Percentiles rank a stretch among this genome's conserved stretches.
These are phyloP conservation scores for Amylostereum chailletii DNA, from an alignment of 1,284 basidiomycete species.

Conservation along the genomic window DNA sequence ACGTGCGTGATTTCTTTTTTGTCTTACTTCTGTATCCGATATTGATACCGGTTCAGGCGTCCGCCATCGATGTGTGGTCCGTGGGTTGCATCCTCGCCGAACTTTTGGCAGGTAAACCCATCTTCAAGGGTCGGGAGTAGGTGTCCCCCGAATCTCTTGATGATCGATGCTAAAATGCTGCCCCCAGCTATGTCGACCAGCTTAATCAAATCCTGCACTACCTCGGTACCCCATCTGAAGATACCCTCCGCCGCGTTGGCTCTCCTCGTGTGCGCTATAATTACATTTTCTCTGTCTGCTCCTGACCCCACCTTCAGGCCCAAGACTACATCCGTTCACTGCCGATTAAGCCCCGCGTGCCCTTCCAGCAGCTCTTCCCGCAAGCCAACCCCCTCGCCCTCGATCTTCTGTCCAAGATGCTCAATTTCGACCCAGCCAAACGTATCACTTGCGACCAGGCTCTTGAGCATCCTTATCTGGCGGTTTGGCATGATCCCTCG, in stretches of 20 bases:
- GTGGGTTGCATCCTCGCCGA: constrained; percentile 98
- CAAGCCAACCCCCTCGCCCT: constrained; percentile 90
- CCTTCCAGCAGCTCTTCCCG: constrained; percentile 88
- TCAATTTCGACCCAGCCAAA: constrained; percentile 94
- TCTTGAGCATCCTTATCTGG: constrained; percentile 87
- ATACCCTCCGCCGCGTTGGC: constrained; percentile 91
- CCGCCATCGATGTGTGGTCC: constrained; percentile 94
- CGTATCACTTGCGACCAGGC: constrained; percentile 96
- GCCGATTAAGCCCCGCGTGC: constrained; percentile 91
- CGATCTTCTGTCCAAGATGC: constrained; percentile 85
- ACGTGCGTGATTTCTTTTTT: constrained; percentile 42
- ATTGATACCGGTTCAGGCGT: constrained; percentile 39
- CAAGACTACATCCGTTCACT: constrained; percentile 98
- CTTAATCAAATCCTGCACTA: constrained; percentile 98
- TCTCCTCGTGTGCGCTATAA: constrained; percentile 63
- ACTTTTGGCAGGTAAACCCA: constrained; percentile 92
- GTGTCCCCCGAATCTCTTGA: constrained; percentile 14
- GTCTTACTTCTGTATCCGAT: not conserved
- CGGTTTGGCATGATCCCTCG: constrained; percentile 92
- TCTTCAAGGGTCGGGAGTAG: constrained; percentile 96
- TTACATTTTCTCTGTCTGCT: not conserved
- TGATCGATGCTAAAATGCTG: constrained; percentile 1
- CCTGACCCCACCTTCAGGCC: constrained; percentile 42
- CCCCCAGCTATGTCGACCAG: constrained; percentile 86
- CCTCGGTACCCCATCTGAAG: constrained; percentile 94